Evolutionary conservation across 805 yeast species (phyloP), one percentile per base, ranked within the genome.

Genomic region (Spathaspora gorwiae): DNA sequence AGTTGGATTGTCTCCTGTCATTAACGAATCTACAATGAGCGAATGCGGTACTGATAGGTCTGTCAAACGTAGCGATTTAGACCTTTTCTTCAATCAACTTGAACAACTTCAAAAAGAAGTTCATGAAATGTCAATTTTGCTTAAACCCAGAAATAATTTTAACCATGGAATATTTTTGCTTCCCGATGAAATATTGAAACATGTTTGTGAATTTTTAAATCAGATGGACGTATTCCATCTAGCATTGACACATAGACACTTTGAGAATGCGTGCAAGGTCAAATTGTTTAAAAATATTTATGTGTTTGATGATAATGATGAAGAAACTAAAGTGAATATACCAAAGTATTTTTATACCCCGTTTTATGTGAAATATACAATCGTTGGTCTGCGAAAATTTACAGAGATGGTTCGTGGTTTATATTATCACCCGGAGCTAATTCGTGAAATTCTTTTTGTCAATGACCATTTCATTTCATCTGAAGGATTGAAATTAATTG

Each of bases 141-240:
- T 19, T 19, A 19, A 19, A 19, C 24, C 24, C 4, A 19, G 24
- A 19, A 19, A 19, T 19, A 19, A 19, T 19, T 19, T 19, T 19
- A 5, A 19, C 24, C 24, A 19, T 19, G 24, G 24, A 19, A 19
- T 19, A 19, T 11, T 39, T 39, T 30, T 29, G n/a, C 34, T 49
- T 26, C 50, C 50, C 2, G 45, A 42, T 36, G 53, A 49, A 19
- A 7, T 49, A 6, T 10, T 42, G 24, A 19, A 19, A 19, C 24
- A 8, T 27, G 36, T 47, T 27, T 30, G 42, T 2, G 36, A 38
- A 12, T 39, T 40, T 37, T 33, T 45, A 14, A 27, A 48, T 19
- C 53, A 51, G 40, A 14, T 36, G 12, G 51, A 49, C 35, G 41
- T 47, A 11, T 12, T 45, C n/a, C 35, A 33, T 24, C 19, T 44